A percentile compares a stretch with the other conserved stretches of the same genome.
Evolutionary conservation across 75 land plant genomes (phyloP).

Genomic region (Isoetes taiwanensis): DNA sequence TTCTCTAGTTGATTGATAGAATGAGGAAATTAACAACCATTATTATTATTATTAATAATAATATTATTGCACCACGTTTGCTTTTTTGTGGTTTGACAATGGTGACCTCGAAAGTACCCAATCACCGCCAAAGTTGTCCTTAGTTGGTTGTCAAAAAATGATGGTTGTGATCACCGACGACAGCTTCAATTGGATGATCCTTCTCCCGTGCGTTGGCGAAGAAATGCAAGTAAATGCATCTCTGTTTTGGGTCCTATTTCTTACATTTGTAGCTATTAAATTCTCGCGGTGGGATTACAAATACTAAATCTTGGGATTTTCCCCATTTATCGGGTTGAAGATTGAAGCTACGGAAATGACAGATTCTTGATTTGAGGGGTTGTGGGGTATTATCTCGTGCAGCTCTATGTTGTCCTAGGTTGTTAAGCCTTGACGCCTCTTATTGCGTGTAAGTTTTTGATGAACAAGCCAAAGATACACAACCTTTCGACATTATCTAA

Average conservation of each 20-base stretch:
- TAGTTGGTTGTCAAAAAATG: slow-evolving; percentile 69
- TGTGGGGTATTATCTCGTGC: slow-evolving; percentile 81
- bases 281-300: slow-evolving; percentile 54
- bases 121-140: slow-evolving; percentile 52
- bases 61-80: too few species aligned
- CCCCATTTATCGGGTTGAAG: slow-evolving; percentile 56
- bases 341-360: slow-evolving; percentile 75
- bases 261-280: background rate
- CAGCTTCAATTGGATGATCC: slow-evolving; percentile 50
- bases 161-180: slow-evolving; percentile 61
- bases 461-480: background rate
- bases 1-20: too few species aligned
- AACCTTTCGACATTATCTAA: background rate
- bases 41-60: too few species aligned
- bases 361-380: slow-evolving; percentile 74
- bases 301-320: slow-evolving; percentile 93
- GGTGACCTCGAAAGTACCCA: slow-evolving; percentile 38
- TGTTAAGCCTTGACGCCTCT: slow-evolving; percentile 84
- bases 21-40: too few species aligned
- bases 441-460: slow-evolving; percentile 55
- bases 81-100: slow-evolving; percentile 50
- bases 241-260: background rate
- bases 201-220: slow-evolving; percentile 79
- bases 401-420: slow-evolving; percentile 52
- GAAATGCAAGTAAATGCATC: background rate